phyloP scores from a whole-genome alignment of 2,329 filamentous ascomycete species.

The Aspergillus amoenus region DNA sequence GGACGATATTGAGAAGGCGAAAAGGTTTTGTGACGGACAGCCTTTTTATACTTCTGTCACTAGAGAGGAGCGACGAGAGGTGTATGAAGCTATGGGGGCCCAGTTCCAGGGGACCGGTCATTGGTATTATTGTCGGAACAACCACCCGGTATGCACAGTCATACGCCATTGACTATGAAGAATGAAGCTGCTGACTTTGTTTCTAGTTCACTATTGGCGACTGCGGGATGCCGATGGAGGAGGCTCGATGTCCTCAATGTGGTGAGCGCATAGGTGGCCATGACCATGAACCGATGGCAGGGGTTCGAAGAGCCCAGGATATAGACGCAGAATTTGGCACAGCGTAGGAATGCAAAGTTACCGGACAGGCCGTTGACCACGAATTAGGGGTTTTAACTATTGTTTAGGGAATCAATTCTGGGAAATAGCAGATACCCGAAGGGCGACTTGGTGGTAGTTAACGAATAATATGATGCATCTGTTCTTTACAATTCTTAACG shows the following conservation, averaged over 20 bases:
- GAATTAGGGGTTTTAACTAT: no score
- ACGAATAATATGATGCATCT: no score
- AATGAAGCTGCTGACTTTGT: no score
- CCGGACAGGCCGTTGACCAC: no score
- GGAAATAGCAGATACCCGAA: no score
- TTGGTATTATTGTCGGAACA: constrained; percentile 15
- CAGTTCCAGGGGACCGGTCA: constrained; percentile 13
- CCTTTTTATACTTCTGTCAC: constrained; percentile 11
- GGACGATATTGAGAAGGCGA: constrained; percentile 5
- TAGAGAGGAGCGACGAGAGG: constrained; percentile 4
- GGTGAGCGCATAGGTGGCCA: constrained; percentile 23
- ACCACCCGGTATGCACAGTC: constrained; percentile 9
- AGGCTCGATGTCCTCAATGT: constrained; percentile 28
- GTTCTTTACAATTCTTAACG: no score
- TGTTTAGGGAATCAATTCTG: no score
- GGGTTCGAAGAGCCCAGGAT: neutral
- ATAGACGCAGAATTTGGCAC: neutral
- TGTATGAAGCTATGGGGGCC: constrained; percentile 11
- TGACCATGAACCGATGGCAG: constrained; percentile 12
- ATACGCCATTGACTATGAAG: neutral
- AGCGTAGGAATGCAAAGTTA: no score
- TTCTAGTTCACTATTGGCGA: constrained; percentile 29
- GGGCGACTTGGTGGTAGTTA: no score
- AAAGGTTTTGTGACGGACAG: constrained; percentile 1
- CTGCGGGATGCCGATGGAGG: constrained; percentile 32